Base-by-base conservation (phyloP, 805 yeast species). In the Ogataea naganishii region DNA sequence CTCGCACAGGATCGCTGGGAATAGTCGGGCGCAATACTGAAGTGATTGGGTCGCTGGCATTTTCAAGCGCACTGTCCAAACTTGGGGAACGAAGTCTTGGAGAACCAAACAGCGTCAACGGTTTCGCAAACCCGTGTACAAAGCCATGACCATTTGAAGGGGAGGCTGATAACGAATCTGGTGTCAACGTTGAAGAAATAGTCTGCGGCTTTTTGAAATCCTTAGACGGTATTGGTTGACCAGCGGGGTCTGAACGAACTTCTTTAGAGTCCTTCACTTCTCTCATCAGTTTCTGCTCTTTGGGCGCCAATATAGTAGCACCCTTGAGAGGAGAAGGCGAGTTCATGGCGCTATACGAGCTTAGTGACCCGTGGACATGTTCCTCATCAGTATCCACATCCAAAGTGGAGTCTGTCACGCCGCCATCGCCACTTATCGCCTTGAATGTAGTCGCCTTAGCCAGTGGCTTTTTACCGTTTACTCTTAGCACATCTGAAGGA, bases 401-500 rank as follows among this genome's bases (percentile, higher is more conserved):
- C 20, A 28, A 10, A 9, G 45, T 43, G n/a, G 51, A 46, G 24
- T 44, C 49, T 9, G 26, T 18, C 14, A 12, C 24, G 10, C 30
- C 17, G 18, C 44, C 53, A 31, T 49, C 53, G 10, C 44, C 40
- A 20, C 35, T 35, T 20, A 36, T 36, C 6, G 39, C 24, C 20
- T 20, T 25, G 7, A 24, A 11, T 11, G 19, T 30, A 15, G 34
- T 22, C 14, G 33, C 24, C 24, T 35, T 36, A 18, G 32, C 32
- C 17, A 26, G 34, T 25, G 34, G 16, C 18, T 22, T 28, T n/a
- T 17, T 29, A 17, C 31, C 14, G 6, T 35, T 31, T 30, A 56
- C 60, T 28, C 60, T 49, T 20, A 60, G 48, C 24, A 54, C 49
- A 39, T 60, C 65, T 5, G 60, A 54, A 6, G 60, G 63, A 19